Evolutionary conservation across 129 eudicot genomes (phyloP), one percentile per base, ranked within the genome.

Genomic region (Pulicaria dysenterica): DNA sequence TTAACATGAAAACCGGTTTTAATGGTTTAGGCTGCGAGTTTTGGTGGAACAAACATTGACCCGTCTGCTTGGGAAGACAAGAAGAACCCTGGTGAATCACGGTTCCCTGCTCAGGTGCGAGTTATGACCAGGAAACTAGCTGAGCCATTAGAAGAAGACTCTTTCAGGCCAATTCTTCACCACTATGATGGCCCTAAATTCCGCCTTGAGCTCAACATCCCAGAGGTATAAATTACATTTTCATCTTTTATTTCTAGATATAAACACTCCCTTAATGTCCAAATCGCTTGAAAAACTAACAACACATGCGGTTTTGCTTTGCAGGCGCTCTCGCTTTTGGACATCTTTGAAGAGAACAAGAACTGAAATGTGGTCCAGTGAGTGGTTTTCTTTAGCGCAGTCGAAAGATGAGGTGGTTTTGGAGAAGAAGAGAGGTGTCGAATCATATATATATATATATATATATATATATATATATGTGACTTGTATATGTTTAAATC

Each of bases 61-160:
- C 96, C 96, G 24, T 34, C 91, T 5, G 99, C 99, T 3, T 94
- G 99, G 99, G 99, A 94, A 78, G 99, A 94, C 92, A 94, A 94
- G 82, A 94, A 94, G 80, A 90, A 88, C 82, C 86, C 84, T 0
- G 91, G 97, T 1, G 99, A 94, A 83, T 94, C 99, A 0, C 91
- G 99, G 31, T 94, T 94, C 66, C 99, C 99, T 63, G 99, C 99
- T 63, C 99, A 95, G 88, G 99, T 95, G 17, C 88, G 89, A 51
- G 96, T 90, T 12, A 64, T 84, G 54, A 95, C 96, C 0, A 81
- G 99, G 78, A 90, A 95, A 65, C 68, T 95, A 51, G 92, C 96
- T 13, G 97, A 91, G 69, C 97, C 99, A 2, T 73, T 95, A 36
- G 99, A 95, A 49, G 99, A 95, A 69, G 99, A 95, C 79, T 83